phyloP scores from a whole-genome alignment of 768 basidiomycete species.

The Phlebiopsis flavidoalba region DNA sequence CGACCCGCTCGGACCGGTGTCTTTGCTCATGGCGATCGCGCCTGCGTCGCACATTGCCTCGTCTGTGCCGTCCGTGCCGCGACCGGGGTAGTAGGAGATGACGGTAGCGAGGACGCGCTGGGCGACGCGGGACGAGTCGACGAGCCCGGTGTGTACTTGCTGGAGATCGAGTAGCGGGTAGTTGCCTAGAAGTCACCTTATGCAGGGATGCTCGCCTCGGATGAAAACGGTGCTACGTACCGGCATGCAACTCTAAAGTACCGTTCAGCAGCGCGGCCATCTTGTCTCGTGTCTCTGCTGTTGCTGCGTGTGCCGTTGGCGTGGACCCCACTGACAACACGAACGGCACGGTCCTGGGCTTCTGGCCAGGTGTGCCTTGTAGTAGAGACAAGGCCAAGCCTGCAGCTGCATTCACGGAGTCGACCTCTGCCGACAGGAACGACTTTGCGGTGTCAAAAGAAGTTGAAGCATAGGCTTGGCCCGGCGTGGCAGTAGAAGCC shows the following conservation, averaged over 20 bases:
- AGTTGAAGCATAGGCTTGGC: conserved; percentile 72
- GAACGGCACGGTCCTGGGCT: conserved; percentile 42
- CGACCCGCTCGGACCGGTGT: conserved; percentile 66
- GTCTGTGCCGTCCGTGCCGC: conserved; percentile 55
- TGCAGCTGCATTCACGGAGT: conserved; percentile 64
- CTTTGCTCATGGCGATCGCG: conserved; percentile 84
- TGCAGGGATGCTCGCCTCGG: neutral
- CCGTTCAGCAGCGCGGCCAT: conserved; percentile 50
- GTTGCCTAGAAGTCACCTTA: conserved; percentile 45
- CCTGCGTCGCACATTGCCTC: conserved; percentile 83
- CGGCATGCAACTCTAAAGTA: conserved; percentile 71
- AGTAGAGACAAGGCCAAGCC: conserved; percentile 46
- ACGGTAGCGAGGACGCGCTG: conserved; percentile 69
- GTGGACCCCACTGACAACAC: conserved; percentile 84
- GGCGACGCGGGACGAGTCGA: conserved; percentile 51
- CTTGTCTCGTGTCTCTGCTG: conserved; percentile 39
- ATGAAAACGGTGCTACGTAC: conserved; percentile 27
- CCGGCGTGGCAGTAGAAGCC: conserved; percentile 84
- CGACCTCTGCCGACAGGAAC: conserved; percentile 66
- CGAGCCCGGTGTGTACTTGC: conserved; percentile 69
- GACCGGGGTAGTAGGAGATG: conserved; percentile 73
- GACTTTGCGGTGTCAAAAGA: conserved; percentile 58
- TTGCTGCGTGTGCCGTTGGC: conserved; percentile 79
- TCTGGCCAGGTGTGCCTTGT: conserved; percentile 27
- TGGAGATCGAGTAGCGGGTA: conserved; percentile 84